Conservation (phyloP, 2,329 filamentous ascomycete genomes). For the Shiraia sp. region DNA sequence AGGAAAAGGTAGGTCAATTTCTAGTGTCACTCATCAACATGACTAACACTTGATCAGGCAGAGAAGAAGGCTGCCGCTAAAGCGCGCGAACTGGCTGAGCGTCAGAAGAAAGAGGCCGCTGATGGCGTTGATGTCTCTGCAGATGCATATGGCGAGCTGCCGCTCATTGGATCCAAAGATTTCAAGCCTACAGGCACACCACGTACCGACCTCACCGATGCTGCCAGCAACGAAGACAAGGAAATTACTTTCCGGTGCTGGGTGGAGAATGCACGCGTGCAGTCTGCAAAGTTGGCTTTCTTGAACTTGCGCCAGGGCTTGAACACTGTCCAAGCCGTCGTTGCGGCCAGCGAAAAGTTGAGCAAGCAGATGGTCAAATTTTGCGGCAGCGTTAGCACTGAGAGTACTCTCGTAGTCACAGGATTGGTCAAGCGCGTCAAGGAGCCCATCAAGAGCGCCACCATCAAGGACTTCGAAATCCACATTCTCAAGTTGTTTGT, state of each 20-base stretch:
- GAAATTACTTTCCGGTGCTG: conserved; percentile 74
- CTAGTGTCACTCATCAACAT: neutral
- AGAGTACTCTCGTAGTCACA: conserved; percentile 82
- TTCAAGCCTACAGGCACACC: conserved; percentile 58
- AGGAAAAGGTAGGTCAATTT: conserved; percentile 39
- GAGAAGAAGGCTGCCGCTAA: conserved; percentile 47
- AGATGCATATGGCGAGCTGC: conserved; percentile 78
- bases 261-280: conserved; percentile 84
- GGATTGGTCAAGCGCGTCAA: conserved; percentile 79
- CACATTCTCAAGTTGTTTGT: conserved; percentile 86
- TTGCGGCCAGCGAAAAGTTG: conserved; percentile 64
- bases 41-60: conserved; percentile 31
- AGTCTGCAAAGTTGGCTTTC: conserved; percentile 90
- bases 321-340: conserved; percentile 81
- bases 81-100: conserved; percentile 56
- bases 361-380: conserved; percentile 96
- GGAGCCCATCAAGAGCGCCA: conserved; percentile 86
- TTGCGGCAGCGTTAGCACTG: conserved; percentile 72
- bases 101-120: conserved; percentile 62
- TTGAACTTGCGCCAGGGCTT: conserved; percentile 77
- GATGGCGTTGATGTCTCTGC: conserved; percentile 68
- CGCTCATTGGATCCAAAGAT: conserved; percentile 59
- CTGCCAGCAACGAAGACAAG: conserved; percentile 42
- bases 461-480: conserved; percentile 78
- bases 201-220: conserved; percentile 60